Base-by-base conservation (phyloP, 2,329 filamentous ascomycete species). In the Paradendryphiella salina region DNA sequence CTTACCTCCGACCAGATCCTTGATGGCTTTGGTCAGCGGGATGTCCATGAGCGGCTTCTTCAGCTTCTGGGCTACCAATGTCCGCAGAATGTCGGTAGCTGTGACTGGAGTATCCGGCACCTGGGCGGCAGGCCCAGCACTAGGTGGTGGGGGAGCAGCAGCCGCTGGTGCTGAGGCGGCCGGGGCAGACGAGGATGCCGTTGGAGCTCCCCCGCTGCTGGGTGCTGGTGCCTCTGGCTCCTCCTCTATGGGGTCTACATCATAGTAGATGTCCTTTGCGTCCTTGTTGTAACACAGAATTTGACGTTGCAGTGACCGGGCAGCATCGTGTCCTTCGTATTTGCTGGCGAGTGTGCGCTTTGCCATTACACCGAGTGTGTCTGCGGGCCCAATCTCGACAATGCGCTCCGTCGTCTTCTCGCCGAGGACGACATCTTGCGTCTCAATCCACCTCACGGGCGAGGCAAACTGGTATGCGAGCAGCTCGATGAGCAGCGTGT, bases 281-380 rank as follows among this genome's bases (percentile, higher is more conserved):
- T 99, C 94, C 77, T 99, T 99, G 82, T 96, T 97, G 81, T 97
- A 99, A 81, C 94, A 97, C 50, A 99, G 84, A 73, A 99, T 96
- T 76, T 97, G 93, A 73, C 94, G 86, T 78, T 96, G 92, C 35
- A 97, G 87, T 6, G 93, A 96, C 70, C 93, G 93, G 56, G 94
- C 94, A 49, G 94, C 94, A 77, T 99, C 94, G 77, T 96, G 96
- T 58, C 93, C 92, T 81, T 99, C 94, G 76, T 97, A 99, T 78
- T 97, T 97, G 72, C 91, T 92, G 54, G 92, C 90, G 56, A 99
- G 78, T 46, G 94, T 99, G 66, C 93, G 85, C 81, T 92, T 95
- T 60, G 94, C 94, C 94, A 99, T 99, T 51, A 90, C 92, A 72
- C 93, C 93, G 29, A 99, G 85, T 20, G 94, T 99, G 76, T 99